phyloP scores from a whole-genome alignment of 108 stramenopile genomes.

The Mediolabrus comicus region DNA sequence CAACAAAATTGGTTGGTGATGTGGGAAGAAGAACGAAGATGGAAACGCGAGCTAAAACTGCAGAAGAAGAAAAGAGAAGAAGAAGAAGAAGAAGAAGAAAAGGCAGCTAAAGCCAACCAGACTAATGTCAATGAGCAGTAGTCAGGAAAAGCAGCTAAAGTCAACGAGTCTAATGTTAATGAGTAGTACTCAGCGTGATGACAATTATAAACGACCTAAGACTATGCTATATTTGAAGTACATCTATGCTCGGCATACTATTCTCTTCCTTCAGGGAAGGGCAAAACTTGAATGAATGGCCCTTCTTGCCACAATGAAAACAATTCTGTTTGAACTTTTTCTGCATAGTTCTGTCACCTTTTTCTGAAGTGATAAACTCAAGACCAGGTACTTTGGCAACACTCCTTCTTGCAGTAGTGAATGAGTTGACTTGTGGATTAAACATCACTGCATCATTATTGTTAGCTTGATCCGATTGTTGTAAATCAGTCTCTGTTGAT shows the following conservation, averaged over 20 bases:
- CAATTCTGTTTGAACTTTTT: constrained; percentile 37
- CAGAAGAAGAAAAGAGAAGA: constrained; percentile 15
- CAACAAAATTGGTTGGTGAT: constrained; percentile 26
- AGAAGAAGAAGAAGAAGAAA: background rate
- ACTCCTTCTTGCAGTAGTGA: constrained; percentile 31
- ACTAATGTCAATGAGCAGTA: too few relatives aligned
- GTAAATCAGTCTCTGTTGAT: background rate
- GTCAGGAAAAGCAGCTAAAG: too few relatives aligned
- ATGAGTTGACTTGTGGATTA: constrained; percentile 21
- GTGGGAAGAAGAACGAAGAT: constrained; percentile 46
- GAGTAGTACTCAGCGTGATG: background rate
- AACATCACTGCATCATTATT: background rate
- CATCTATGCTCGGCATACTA: constrained; percentile 1
- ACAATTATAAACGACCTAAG: too few relatives aligned
- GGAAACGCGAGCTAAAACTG: constrained; percentile 32
- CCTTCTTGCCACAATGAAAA: constrained; percentile 47
- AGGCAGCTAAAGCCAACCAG: background rate
- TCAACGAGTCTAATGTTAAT: too few relatives aligned
- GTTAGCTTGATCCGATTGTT: background rate
- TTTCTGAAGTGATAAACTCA: constrained; percentile 1
- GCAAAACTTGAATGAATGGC: constrained; percentile 41
- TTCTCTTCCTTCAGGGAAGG: constrained; percentile 1
- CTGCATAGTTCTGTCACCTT: background rate
- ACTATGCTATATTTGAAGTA: constrained; percentile 5
- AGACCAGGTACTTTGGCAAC: constrained; percentile 37